Base-by-base conservation (phyloP, 371 early-diverging fungal genomes). In the Mucor plumbeus region DNA sequence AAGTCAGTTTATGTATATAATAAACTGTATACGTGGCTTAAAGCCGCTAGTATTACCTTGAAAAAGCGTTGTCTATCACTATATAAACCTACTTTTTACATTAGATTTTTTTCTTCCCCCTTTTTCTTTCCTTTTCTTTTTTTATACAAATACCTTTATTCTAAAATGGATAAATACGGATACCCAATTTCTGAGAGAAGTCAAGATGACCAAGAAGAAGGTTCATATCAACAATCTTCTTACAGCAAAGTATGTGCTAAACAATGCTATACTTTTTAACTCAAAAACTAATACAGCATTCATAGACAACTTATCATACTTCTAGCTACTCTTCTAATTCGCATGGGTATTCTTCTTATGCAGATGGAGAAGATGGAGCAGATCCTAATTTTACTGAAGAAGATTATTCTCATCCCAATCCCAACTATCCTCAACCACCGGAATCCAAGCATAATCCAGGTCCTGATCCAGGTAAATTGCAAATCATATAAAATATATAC, bases 341-440 rank as follows among this genome's bases (percentile, higher is more conserved):
- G 0, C 39, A 63, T 21, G 44, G 44, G 11, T 50, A 38, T 31
- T 21, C 65, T 19, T 36, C 50, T 31, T 19, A 35, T 14, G 48
- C 48, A 26, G 21, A 56, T 0, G 61, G 56, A 0, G 65, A 31
- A 19, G 41, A 41, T 35, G 73, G 69, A 53, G 21, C 17, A 55
- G 73, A 73, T 7, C 67, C 67, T 21, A 5, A 26, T 0, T 73
- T 69, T 11, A 64, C 69, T 9, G 36, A 56, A 34, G 66, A 73
- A 44, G 73, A 73, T 17, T 65, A 55, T 26, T 7, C 38, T 7
- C 9, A 44, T 19, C 69, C 72, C 3, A 69, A 69, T 35, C 75
- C 75, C 39, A 71, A 68, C 36, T 71, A 71, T 15, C 62, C 72
- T 26, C 75, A 75, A 40, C 75, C 75, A 26, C 75, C 75, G n/a